Percentiles rank a stretch among this genome's conserved stretches.
Evolutionary conservation across 495 filamentous ascomycete genomes (phyloP).

Genomic region (Alectoria sarmentosa): DNA sequence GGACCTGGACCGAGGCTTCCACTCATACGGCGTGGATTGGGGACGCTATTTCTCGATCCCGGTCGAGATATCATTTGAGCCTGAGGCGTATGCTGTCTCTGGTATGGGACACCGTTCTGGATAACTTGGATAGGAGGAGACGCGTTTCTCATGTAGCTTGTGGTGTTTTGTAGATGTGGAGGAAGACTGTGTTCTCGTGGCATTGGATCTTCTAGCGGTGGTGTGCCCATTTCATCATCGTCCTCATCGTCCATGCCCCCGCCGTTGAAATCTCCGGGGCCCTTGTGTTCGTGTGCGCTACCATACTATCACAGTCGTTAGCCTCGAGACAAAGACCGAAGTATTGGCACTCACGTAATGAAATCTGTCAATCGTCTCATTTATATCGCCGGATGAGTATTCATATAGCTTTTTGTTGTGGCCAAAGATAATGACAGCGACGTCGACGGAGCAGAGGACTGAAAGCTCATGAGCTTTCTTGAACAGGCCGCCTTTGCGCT

Average conservation of each 20-base stretch:
- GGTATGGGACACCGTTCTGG: conserved; percentile 65
- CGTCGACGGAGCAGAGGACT: conserved; percentile 95
- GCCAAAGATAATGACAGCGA: conserved; percentile 96
- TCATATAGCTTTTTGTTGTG: conserved; percentile 98
- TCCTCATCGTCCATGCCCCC: conserved; percentile 85
- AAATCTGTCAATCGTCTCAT: conserved; percentile 77
- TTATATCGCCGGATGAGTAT: conserved; percentile 91
- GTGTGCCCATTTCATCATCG: conserved; percentile 65
- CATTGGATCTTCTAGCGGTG: conserved; percentile 55
- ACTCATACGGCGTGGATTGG: conserved; percentile 62
- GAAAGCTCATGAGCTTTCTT: conserved; percentile 99
- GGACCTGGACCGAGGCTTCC: conserved; percentile 66
- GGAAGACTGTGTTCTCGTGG: conserved; percentile 53
- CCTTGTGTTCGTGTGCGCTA: conserved; percentile 90
- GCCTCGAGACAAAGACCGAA: conserved; percentile 1
- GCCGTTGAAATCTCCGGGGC: conserved; percentile 83
- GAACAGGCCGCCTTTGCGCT: conserved; percentile 97
- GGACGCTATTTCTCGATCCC: conserved; percentile 58
- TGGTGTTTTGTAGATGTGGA: conserved; percentile 68
- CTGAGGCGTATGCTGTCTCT: conserved; percentile 72
- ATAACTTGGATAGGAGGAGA: conserved; percentile 89
- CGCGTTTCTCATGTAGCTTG: conserved; percentile 72
- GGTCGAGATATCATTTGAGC: conserved; percentile 72
- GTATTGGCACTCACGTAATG: conserved; percentile 64
- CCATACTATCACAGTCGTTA: conserved; percentile 58